Conservation (phyloP, 192 early-diverging fungal species). For the Backusella parvicylindrica region DNA sequence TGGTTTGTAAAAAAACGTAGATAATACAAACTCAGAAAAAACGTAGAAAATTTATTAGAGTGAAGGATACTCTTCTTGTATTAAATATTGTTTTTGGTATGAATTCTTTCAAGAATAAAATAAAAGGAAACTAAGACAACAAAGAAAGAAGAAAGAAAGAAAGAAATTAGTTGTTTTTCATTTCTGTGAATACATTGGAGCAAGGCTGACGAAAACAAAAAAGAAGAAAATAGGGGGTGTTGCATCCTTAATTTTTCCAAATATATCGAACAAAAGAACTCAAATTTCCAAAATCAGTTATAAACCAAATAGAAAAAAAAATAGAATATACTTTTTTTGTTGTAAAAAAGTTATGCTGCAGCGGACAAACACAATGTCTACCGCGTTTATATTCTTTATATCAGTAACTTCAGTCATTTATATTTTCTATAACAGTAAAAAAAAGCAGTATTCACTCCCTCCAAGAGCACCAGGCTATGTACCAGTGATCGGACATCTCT, state of each 20-base stretch:
- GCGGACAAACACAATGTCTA: background rate
- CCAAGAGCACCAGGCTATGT: slow-evolving; percentile 21
- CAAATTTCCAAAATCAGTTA: background rate
- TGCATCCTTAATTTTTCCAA: background rate
- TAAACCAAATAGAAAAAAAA: background rate
- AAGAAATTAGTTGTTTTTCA: too few relatives aligned
- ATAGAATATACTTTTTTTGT: background rate
- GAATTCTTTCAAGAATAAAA: too few relatives aligned
- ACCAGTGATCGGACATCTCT: slow-evolving; percentile 30
- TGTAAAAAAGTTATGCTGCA: background rate
- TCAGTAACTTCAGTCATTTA: background rate
- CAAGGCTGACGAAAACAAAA: background rate
- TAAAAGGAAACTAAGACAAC: too few relatives aligned
- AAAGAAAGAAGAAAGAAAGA: too few relatives aligned
- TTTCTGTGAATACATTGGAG: too few relatives aligned
- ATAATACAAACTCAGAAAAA: too few relatives aligned
- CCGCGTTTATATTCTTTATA: background rate
- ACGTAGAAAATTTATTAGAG: too few relatives aligned
- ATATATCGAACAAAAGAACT: background rate
- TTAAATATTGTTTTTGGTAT: too few relatives aligned
- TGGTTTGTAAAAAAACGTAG: too few relatives aligned
- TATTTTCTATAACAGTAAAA: background rate
- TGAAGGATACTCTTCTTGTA: too few relatives aligned
- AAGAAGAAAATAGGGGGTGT: background rate
- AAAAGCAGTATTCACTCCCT: background rate